These are phyloP conservation scores for Botrytis fabae DNA, from an alignment of 2,329 filamentous ascomycete genomes.

Conservation along the genomic window DNA sequence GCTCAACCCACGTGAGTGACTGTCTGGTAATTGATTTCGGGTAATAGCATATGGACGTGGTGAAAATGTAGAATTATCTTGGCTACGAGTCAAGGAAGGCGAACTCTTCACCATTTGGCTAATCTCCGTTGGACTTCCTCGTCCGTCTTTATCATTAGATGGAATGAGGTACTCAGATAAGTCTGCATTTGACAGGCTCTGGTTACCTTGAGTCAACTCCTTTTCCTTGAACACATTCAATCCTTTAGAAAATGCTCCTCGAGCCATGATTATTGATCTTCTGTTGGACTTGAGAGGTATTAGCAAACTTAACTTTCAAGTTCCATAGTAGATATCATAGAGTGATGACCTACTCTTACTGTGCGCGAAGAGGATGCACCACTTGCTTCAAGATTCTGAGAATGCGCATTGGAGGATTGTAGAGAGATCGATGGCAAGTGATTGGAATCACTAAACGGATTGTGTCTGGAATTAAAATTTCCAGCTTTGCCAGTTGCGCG, in stretches of 20 bases:
- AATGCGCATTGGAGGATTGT: neutral
- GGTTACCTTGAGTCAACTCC: neutral
- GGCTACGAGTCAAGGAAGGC: neutral
- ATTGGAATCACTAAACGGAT: neutral
- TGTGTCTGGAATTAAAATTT: neutral
- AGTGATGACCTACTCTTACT: neutral
- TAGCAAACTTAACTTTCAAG: neutral
- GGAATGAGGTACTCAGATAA: neutral
- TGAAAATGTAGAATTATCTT: neutral
- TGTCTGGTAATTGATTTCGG: neutral
- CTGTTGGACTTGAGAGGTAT: slow-evolving; percentile 1
- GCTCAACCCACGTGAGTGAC: neutral
- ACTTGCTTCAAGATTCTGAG: neutral
- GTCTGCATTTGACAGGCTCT: neutral
- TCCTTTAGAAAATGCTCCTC: neutral
- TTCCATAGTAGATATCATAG: neutral
- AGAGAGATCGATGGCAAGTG: neutral
- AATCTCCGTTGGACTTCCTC: no score
- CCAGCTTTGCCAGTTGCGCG: neutral
- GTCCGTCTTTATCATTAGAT: neutral
- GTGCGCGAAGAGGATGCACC: neutral
- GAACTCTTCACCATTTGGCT: neutral
- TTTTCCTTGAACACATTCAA: neutral
- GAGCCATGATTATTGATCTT: neutral
- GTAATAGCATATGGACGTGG: neutral